A percentile compares a stretch with the other conserved stretches of the same genome.
Conservation (phyloP, 176 grass and related monocot species). For the Urochloa ruziziensis region DNA sequence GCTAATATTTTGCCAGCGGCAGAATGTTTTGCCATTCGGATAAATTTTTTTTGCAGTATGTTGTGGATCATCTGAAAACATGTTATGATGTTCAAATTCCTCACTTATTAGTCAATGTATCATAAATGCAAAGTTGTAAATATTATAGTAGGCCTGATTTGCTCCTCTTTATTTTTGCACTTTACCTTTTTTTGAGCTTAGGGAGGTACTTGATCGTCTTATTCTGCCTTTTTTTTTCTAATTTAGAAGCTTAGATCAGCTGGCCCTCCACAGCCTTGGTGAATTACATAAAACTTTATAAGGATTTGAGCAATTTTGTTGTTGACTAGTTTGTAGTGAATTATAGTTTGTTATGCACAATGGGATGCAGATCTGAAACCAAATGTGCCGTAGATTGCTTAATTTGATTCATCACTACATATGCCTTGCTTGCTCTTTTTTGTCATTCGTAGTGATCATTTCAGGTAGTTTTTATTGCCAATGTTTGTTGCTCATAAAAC, state of each 20-base stretch:
- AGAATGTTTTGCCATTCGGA: too few species aligned
- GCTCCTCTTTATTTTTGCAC: not conserved
- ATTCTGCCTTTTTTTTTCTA: not conserved
- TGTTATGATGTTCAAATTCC: not conserved
- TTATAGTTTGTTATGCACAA: not conserved
- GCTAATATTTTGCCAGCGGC: not conserved
- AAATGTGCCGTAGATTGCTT: not conserved
- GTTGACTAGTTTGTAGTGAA: too few species aligned
- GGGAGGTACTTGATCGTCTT: not conserved
- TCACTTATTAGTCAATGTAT: not conserved
- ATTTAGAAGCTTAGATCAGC: not conserved
- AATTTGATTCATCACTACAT: not conserved
- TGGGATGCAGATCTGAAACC: not conserved
- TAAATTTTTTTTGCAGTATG: not conserved
- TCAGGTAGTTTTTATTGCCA: not conserved
- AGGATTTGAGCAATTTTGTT: not conserved
- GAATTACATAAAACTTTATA: too few species aligned
- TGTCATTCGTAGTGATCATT: not conserved
- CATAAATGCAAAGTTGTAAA: not conserved
- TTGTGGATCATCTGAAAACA: not conserved
- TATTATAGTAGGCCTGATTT: not conserved
- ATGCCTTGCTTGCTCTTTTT: not conserved
- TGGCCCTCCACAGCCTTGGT: not conserved
- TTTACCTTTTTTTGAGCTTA: conserved; percentile 15
- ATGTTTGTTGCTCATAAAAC: not conserved